These are phyloP conservation scores for Novakomyces olei DNA, from an alignment of 805 yeast genomes.

Conservation along the genomic window DNA sequence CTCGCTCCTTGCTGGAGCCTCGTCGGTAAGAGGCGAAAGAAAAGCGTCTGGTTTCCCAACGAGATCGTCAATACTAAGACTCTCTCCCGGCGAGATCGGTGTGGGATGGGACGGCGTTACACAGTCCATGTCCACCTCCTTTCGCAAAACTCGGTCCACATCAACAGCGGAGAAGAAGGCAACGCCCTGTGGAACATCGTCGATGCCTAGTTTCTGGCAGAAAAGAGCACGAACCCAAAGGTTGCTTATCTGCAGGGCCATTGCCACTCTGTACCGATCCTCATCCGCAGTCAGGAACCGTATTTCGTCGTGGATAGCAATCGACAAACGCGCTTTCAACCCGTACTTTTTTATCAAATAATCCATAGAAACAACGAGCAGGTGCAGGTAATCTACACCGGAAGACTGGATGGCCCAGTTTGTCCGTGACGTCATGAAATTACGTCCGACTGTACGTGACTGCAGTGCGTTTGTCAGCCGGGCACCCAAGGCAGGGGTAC, in stretches of 20 bases:
- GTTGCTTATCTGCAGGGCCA: constrained; percentile 72
- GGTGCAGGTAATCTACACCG: constrained; percentile 87
- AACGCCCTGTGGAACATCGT: constrained; percentile 78
- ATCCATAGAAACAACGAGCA: constrained; percentile 69
- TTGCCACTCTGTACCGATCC: constrained; percentile 54
- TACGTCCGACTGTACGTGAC: constrained; percentile 38
- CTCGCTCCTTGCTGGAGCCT: no score
- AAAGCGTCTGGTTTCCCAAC: constrained; percentile 26
- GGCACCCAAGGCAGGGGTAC: constrained; percentile 83
- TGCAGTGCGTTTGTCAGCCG: constrained; percentile 72
- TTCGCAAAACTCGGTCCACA: constrained; percentile 66
- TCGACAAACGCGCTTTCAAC: constrained; percentile 51
- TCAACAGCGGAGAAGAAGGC: constrained; percentile 92
- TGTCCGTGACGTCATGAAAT: constrained; percentile 69
- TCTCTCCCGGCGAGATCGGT: constrained; percentile 60
- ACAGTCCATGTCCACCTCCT: constrained; percentile 82
- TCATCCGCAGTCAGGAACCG: constrained; percentile 54
- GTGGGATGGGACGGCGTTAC: constrained; percentile 67
- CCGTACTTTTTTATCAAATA: constrained; percentile 42
- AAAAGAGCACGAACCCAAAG: constrained; percentile 94
- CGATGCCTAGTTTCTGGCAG: constrained; percentile 73
- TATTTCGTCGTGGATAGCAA: constrained; percentile 91
- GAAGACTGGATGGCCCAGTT: constrained; percentile 98
- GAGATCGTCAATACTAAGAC: constrained; percentile 30
- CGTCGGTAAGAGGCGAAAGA: no score